Evolutionary conservation across 2,329 filamentous ascomycete species (phyloP).

Genomic region (Pyricularia grisea): DNA sequence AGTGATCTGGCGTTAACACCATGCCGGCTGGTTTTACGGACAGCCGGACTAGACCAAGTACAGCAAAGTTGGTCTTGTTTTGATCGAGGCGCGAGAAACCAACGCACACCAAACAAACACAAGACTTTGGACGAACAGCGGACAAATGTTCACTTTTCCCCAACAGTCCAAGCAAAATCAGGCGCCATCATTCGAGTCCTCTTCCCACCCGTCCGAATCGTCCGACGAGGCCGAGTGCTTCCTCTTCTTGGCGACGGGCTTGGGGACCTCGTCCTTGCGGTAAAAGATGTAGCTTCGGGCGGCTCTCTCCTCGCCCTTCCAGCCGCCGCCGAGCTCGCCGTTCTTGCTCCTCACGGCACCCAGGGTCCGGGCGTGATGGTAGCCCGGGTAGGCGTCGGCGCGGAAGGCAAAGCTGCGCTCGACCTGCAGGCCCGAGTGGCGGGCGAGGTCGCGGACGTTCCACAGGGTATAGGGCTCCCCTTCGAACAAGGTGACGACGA

Average conservation of each 20-base stretch:
- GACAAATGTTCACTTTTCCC: not conserved
- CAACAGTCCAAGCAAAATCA: not conserved
- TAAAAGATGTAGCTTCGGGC: slow-evolving; percentile 55
- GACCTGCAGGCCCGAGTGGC: slow-evolving; percentile 65
- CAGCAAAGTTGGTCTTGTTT: not conserved
- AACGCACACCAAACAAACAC: not conserved
- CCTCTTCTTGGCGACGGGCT: slow-evolving; percentile 10
- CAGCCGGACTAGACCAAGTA: not conserved
- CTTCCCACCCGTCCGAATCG: not conserved
- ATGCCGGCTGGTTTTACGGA: not conserved
- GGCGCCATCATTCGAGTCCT: not conserved
- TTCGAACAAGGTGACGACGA: slow-evolving; percentile 85
- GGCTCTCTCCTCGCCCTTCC: slow-evolving; percentile 42
- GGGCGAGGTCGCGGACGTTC: slow-evolving; percentile 82
- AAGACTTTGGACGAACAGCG: too few relatives aligned
- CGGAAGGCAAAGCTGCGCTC: slow-evolving; percentile 62
- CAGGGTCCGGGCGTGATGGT: slow-evolving; percentile 63
- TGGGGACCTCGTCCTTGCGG: slow-evolving; percentile 40
- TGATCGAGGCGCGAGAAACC: not conserved
- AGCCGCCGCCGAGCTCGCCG: slow-evolving; percentile 27
- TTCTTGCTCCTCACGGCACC: slow-evolving; percentile 48
- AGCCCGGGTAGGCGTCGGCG: slow-evolving; percentile 59
- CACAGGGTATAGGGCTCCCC: slow-evolving; percentile 90
- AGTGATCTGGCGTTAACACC: not conserved
- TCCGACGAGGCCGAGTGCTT: not conserved